phyloP scores from a whole-genome alignment of 129 eudicot species.

The Lactuca sativa region DNA sequence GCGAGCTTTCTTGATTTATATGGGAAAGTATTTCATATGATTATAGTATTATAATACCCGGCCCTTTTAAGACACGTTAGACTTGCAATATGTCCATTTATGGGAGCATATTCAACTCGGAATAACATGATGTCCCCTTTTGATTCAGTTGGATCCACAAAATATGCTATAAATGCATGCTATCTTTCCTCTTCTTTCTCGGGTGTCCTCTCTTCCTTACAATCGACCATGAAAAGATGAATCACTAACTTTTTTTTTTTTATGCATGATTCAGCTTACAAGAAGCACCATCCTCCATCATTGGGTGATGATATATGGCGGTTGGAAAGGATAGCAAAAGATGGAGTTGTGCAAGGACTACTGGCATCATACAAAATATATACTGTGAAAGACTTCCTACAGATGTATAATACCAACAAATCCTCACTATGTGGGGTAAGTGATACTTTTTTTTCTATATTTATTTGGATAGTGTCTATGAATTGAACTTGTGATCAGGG shows the following conservation, averaged over 20 bases:
- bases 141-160: no score
- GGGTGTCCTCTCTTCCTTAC: no score
- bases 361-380: constrained; percentile 27
- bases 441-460: background rate
- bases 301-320: constrained; percentile 68
- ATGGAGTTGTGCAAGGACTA: constrained; percentile 48
- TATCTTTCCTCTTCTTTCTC: no score
- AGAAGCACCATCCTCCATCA: constrained; percentile 65
- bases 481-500: no score
- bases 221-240: background rate
- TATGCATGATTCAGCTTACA: constrained; percentile 59
- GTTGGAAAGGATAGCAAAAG: constrained; percentile 67
- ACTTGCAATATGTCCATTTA: no score
- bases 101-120: no score
- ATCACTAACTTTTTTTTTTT: background rate
- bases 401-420: constrained; percentile 32
- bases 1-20: no score
- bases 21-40: no score
- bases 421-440: constrained; percentile 46
- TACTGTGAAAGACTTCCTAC: constrained; percentile 51
- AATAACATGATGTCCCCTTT: no score
- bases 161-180: no score
- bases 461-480: background rate
- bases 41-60: no score
- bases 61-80: no score